These are phyloP conservation scores for Fraxinus ornus DNA, from an alignment of 305 asterid species.

Conservation along the genomic window DNA sequence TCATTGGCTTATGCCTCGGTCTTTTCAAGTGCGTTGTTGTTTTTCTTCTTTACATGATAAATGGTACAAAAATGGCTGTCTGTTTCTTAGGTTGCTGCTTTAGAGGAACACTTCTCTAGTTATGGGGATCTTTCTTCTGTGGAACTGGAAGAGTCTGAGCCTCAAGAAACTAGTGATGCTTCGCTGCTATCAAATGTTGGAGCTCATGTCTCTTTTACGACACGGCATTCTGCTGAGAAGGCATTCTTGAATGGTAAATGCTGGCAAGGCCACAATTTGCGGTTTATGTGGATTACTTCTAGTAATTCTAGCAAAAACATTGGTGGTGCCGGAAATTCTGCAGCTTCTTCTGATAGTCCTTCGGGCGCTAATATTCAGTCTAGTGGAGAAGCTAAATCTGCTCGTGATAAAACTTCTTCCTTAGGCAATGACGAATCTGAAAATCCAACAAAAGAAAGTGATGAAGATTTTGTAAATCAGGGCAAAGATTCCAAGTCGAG, in stretches of 20 bases:
- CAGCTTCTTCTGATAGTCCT: background rate
- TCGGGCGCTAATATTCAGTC: background rate
- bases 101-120: conserved; percentile 84
- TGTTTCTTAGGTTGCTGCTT: conserved; percentile 54
- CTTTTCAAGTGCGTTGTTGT: background rate
- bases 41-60: conserved; percentile 2
- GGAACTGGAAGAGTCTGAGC: conserved; percentile 61
- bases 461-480: conserved; percentile 32
- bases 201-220: conserved; percentile 65
- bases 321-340: conserved; percentile 36
- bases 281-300: conserved; percentile 60
- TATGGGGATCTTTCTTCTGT: conserved; percentile 73
- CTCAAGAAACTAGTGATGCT: conserved; percentile 37
- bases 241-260: conserved; percentile 79
- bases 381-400: background rate
- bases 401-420: conserved; percentile 9
- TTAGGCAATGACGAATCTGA: background rate
- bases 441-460: conserved; percentile 23
- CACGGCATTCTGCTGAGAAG: conserved; percentile 79
- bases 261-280: conserved; percentile 82
- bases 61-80: conserved; percentile 1
- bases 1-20: background rate
- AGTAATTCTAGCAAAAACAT: conserved; percentile 41
- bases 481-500: conserved; percentile 38
- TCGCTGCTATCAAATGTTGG: conserved; percentile 41